phyloP scores from a whole-genome alignment of 75 land plant species.

The Adiantum capillusveneris region DNA sequence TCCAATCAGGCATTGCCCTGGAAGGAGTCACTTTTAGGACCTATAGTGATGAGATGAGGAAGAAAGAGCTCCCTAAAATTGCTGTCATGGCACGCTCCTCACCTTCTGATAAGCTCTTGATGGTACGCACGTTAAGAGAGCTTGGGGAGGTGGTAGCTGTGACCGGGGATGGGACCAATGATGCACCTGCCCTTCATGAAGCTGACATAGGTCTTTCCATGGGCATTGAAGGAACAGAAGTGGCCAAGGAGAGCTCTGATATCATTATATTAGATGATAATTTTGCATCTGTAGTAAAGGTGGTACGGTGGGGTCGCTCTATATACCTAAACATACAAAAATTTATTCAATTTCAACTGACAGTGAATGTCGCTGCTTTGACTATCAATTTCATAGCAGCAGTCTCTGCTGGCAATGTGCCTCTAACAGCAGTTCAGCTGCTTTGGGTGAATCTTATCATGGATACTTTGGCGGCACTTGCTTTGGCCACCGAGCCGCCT shows the following conservation, averaged over 20 bases:
- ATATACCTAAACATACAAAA: slow-evolving; percentile 95
- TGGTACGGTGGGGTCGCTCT: slow-evolving; percentile 93
- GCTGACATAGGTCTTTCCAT: slow-evolving; percentile 81
- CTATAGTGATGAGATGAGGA: slow-evolving; percentile 30
- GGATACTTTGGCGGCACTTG: slow-evolving; percentile 98
- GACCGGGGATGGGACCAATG: slow-evolving; percentile 39
- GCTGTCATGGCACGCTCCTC: slow-evolving; percentile 53
- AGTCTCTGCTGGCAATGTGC: slow-evolving; percentile 69
- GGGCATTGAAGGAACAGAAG: slow-evolving; percentile 38
- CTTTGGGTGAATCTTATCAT: slow-evolving; percentile 97
- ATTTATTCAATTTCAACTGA: slow-evolving; percentile 94
- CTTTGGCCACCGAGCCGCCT: slow-evolving; percentile 97
- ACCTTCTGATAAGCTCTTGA: slow-evolving; percentile 79
- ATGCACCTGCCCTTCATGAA: slow-evolving; percentile 36
- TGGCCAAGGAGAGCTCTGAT: slow-evolving; percentile 92
- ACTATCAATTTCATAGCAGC: slow-evolving; percentile 80
- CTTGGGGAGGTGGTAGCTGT: slow-evolving; percentile 34
- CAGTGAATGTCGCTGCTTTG: slow-evolving; percentile 93
- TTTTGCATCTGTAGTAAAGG: slow-evolving; percentile 95
- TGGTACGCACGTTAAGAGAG: slow-evolving; percentile 70
- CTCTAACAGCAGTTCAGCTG: slow-evolving; percentile 90
- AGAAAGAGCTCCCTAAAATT: slow-evolving; percentile 17
- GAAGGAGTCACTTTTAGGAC: slow-evolving; percentile 74
- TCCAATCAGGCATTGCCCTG: slow-evolving; percentile 21
- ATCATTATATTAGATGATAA: slow-evolving; percentile 95